These are phyloP conservation scores for Irpex sp. DNA, from an alignment of 1,284 basidiomycete genomes.

Conservation along the genomic window DNA sequence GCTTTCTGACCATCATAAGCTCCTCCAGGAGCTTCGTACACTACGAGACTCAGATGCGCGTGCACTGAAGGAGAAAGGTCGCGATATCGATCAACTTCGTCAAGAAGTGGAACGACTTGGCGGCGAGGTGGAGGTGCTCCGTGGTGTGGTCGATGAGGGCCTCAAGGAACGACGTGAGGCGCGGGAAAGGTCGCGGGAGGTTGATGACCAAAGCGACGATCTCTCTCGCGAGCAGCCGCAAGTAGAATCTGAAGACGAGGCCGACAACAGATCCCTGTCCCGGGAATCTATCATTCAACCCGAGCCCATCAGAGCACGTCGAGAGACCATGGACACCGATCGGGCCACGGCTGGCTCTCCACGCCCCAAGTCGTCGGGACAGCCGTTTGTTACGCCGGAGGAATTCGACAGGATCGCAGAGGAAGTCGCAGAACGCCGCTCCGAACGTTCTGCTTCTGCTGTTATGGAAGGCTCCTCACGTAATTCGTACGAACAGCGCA, in stretches of 20 bases:
- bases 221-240: not conserved
- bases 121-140: slow-evolving; percentile 78
- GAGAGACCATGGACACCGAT: slow-evolving; percentile 44
- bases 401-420: slow-evolving; percentile 52
- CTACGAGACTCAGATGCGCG: slow-evolving; percentile 61
- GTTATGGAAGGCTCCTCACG: slow-evolving; percentile 5
- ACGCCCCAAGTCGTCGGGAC: slow-evolving; percentile 10
- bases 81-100: slow-evolving; percentile 58
- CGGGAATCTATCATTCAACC: too few species aligned
- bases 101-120: slow-evolving; percentile 74
- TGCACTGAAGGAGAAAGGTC: slow-evolving; percentile 55
- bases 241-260: slow-evolving; percentile 5
- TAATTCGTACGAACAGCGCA: not conserved
- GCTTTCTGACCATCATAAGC: slow-evolving; percentile 67
- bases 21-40: slow-evolving; percentile 61
- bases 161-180: slow-evolving; percentile 60
- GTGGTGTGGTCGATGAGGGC: slow-evolving; percentile 80
- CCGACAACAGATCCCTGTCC: not conserved
- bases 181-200: slow-evolving; percentile 25
- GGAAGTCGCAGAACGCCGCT: slow-evolving; percentile 58
- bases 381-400: slow-evolving; percentile 40
- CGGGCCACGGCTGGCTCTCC: slow-evolving; percentile 34
- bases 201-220: not conserved
- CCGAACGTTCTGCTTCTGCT: slow-evolving; percentile 35
- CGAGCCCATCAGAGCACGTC: slow-evolving; percentile 12